Conservation (phyloP, 2,329 filamentous ascomycete species). For the Hymenoscyphus scutula region DNA sequence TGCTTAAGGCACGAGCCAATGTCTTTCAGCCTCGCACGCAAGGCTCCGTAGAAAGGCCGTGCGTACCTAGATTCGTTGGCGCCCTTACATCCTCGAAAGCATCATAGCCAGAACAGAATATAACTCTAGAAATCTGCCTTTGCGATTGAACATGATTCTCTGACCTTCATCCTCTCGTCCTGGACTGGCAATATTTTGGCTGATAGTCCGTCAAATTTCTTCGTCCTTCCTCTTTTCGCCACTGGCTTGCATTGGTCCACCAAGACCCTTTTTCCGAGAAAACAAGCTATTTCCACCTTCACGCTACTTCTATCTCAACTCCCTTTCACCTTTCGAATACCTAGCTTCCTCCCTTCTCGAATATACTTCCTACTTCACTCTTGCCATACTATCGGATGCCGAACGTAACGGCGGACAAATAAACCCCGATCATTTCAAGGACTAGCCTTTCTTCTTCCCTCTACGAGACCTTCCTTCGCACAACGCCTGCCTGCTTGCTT, state of each 20-base stretch:
- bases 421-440: background rate
- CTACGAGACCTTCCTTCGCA: background rate
- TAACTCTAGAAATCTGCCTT: background rate
- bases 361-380: background rate
- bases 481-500: background rate
- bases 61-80: background rate
- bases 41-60: background rate
- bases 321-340: background rate
- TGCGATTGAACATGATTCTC: background rate
- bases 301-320: background rate
- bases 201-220: background rate
- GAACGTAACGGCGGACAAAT: background rate
- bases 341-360: background rate
- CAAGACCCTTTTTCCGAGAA: background rate
- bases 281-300: background rate
- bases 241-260: background rate
- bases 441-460: background rate
- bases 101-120: background rate
- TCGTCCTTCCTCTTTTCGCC: background rate
- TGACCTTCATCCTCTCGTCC: background rate
- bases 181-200: background rate
- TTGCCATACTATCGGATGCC: conserved; percentile 22
- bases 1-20: background rate
- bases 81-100: conserved; percentile 3
- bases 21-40: background rate